Base-by-base conservation (phyloP, 2,329 filamentous ascomycete genomes). In the Plectosphaerella cucumerina region DNA sequence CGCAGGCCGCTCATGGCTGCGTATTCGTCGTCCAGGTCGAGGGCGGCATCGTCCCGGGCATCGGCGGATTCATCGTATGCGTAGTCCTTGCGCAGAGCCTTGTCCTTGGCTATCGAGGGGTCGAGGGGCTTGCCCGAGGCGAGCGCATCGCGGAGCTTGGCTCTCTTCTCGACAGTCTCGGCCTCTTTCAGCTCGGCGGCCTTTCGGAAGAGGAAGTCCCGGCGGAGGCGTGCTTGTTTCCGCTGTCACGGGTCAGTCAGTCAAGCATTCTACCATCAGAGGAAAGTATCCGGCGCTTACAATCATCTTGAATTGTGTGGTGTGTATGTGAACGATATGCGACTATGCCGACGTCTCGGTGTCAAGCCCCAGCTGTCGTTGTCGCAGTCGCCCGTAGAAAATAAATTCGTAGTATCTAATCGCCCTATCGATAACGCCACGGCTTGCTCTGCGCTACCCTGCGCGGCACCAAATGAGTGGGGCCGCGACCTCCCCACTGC, bases 11-110 rank as follows among this genome's bases (percentile, higher is more conserved):
- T 94, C 1, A 97, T 81, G 59, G 92, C 85, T 21, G 87, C 84
- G 67, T 97, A 97, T 72, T 97, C 93, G 62, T 96, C 90, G 64
- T 95, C 90, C 18, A 95, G 71, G 50, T 89, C 86, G 17, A 90
- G 70, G 65, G 86, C 79, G 51, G 90, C 86, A 51, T 89, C 80
- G 17, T 76, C 74, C 3, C 77, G 84, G 50, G 84, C 72, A 60
- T 91, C 87, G 20, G 83, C 75, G 4, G 90, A 89, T 70, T 97
- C 93, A 65, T 99, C 94, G 67, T 93, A 99, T 65, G 92, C 91
- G 72, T 88, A 97, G 66, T 97, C 90, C 64, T 89, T 86, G 42
- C 92, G 83, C 50, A 99, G 73, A 26, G 80, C 67, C 69, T 90
- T 90, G 71, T 99, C 93, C 63, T 96, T 88, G 50, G 92, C 90